Percentiles rank a stretch among this genome's conserved stretches.
These are phyloP conservation scores for Ophiostoma pallidulum DNA, from an alignment of 2,329 filamentous ascomycete genomes.

Conservation along the genomic window DNA sequence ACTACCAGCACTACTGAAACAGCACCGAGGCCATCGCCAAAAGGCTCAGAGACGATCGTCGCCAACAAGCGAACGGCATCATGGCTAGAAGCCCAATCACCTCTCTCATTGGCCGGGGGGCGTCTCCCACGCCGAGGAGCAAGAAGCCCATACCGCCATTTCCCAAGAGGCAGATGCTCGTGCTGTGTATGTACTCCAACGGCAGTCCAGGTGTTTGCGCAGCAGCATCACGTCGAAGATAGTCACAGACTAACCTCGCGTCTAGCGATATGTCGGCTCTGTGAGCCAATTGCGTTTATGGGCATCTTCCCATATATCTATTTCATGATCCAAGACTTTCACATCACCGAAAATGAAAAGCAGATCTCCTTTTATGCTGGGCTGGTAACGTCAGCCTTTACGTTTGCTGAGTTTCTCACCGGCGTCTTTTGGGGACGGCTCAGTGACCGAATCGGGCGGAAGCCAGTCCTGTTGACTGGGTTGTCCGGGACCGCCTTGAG, in stretches of 20 bases:
- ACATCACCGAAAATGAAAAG: conserved; percentile 66
- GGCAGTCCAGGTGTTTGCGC: too few species aligned
- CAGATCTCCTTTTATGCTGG: conserved; percentile 88
- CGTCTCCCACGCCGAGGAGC: not conserved
- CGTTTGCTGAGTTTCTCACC: conserved; percentile 88
- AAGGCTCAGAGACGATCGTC: too few species aligned
- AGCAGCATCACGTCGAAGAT: too few species aligned
- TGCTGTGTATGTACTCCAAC: conserved; percentile 28
- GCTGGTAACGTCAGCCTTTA: conserved; percentile 93
- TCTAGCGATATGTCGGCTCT: conserved; percentile 83
- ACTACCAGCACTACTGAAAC: too few species aligned
- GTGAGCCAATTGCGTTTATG: conserved; percentile 98
- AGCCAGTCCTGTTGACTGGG: conserved; percentile 85
- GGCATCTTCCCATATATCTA: conserved; percentile 98
- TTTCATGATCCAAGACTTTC: conserved; percentile 91
- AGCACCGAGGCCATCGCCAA: too few species aligned
- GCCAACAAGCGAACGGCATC: not conserved
- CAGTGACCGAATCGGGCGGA: conserved; percentile 85
- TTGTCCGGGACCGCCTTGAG: conserved; percentile 84
- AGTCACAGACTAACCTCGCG: not conserved
- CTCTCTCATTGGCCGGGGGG: conserved; percentile 1
- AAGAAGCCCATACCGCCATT: conserved; percentile 24
- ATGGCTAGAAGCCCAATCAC: conserved; percentile 7
- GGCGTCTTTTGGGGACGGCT: conserved; percentile 88
- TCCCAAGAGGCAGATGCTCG: conserved; percentile 28